Base-by-base conservation (phyloP, 495 filamentous ascomycete genomes). In the Penicillium coprophilum region DNA sequence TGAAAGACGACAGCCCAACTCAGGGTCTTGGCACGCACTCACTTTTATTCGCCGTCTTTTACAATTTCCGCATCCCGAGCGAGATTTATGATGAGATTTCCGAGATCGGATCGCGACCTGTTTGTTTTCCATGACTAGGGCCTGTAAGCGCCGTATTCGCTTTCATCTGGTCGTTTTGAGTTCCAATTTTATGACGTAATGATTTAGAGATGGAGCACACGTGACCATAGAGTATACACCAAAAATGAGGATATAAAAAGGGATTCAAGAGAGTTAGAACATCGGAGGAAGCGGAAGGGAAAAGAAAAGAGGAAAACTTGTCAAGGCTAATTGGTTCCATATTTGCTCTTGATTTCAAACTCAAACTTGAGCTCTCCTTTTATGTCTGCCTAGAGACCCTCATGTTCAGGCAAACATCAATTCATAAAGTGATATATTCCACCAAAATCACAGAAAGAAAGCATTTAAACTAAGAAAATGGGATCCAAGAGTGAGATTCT, bases 21-120 rank as follows among this genome's bases (percentile, higher is more conserved):
- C 13, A 10, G 53, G 36, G 11, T 51, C n/a, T 28, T 27, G 31
- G 43, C 4, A 11, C 20, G 9, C 12, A n/a, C 66, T 50, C 41
- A 74, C 72, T 55, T 75, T 75, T 3, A 75, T 68, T n/a, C 70
- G 64, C 10, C 71, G 59, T 28, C 55, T 64, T 54, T 75, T 75
- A 56, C 72, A 75, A 9, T 66, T 64, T 6, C 48, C 32, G 51
- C 72, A 75, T 0, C 72, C 72, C 8, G 56, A 48, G 12, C 72
- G 62, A 7, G 72, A 75, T 46, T 75, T 75, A 34, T 48, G 65
- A 32, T 75, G 72, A 1, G 69, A 46, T 13, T 70, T 63, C 4
- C 72, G 59, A 4, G 65, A 36, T 46, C 61, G 49, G 19, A 64
- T 43, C 17, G 39, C 10, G 17, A 2, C 17, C 50, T 44, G 50